Evolutionary conservation across 2,329 filamentous ascomycete genomes (phyloP), one percentile per base, ranked within the genome.

Genomic region (Penicillium sp.): DNA sequence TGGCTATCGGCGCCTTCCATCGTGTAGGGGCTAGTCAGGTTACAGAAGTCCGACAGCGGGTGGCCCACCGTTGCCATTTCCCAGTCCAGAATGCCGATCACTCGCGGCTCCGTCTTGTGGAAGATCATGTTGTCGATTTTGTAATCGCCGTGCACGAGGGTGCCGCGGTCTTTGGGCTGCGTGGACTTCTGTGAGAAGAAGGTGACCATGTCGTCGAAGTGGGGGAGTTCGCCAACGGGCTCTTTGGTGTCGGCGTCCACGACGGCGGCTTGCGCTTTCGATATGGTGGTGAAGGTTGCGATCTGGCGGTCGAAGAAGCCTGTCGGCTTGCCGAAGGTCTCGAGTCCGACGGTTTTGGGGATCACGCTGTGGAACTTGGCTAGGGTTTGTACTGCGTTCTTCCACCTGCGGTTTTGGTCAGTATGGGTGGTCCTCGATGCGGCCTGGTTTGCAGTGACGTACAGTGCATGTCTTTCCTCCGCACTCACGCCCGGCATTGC

Each of bases 11-110:
- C 71, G 29, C 67, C 67, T 41, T 66, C 67, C 36, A 74, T 59
- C 46, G 68, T 67, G 60, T 72, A 76, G 4, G 76, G 72, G 47
- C 74, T 71, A 50, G 72, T 78, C 63, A 97, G 79, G 74, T 97
- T 97, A 72, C 87, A 87, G 39, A 97, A 79, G 71, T 99, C 94
- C 5, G 89, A 93, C 21, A 97, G 83, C 1, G 94, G 94, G 72
- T 99, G 93, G n/a, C 94, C 94, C 50, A 97, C 87, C 0, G 94
- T 97, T 34, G 91, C 92, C 91, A 99, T 96, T 78, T 97, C 94
- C 93, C 93, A 97, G 76, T 99, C 94, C 5, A 97, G 77, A 50
- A 97, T 92, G 4, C 93, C 94, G 73, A 97, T 92, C 11, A 97
- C 92, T 49, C 87, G 81, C 5, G 92, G 86, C 72, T 93, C 88